Conservation (phyloP, 2,329 filamentous ascomycete genomes). For the Cercospora zeina region DNA sequence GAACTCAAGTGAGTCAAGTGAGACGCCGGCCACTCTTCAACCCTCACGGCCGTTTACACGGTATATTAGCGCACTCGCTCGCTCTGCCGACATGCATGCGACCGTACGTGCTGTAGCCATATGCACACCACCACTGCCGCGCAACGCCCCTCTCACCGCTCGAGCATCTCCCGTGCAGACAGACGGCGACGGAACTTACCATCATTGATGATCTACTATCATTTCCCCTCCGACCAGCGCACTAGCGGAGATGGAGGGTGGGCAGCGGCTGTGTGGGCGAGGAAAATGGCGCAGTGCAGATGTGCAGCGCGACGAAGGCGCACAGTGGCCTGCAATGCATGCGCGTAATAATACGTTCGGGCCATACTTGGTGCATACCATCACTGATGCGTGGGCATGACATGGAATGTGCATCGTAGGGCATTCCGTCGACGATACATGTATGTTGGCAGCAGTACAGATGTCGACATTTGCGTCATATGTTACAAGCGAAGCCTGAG, state of each 20-base stretch:
- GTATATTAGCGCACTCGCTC: background rate
- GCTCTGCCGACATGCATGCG: conserved; percentile 9
- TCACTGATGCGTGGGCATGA: too few relatives aligned
- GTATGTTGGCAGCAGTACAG: too few relatives aligned
- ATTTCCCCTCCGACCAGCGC: background rate
- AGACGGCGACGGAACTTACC: conserved; percentile 9
- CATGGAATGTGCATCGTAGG: too few relatives aligned
- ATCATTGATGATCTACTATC: background rate
- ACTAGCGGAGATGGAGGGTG: conserved; percentile 16
- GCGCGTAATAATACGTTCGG: background rate
- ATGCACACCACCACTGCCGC: background rate
- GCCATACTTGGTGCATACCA: background rate
- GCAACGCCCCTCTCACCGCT: background rate
- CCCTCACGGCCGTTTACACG: background rate
- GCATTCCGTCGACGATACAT: too few relatives aligned
- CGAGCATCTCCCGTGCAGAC: conserved; percentile 11
- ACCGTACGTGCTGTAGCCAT: background rate
- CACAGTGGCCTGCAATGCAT: background rate
- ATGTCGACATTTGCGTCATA: too few relatives aligned
- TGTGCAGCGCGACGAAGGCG: background rate
- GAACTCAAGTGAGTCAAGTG: conserved; percentile 23
- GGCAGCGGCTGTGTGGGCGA: conserved; percentile 7
- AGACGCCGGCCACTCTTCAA: conserved; percentile 17
- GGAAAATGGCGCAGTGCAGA: conserved; percentile 22
- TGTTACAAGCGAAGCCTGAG: background rate